Evolutionary conservation across 2,329 filamentous ascomycete species (phyloP), one percentile per base, ranked within the genome.

Genomic region (Cadophora luteo-olivacea): DNA sequence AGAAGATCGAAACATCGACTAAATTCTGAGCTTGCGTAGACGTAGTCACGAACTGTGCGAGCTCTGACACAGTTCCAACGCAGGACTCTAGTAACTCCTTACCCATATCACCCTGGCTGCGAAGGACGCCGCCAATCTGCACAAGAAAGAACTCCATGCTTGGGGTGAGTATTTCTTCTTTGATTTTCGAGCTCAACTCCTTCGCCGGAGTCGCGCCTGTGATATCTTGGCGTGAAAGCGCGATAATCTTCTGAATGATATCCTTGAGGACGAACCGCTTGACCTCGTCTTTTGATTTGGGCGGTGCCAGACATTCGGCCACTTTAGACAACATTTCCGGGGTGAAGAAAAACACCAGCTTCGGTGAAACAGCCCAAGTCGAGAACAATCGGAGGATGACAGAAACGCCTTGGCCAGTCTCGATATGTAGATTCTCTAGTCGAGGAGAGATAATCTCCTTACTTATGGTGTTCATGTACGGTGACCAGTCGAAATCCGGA

Each of bases 381-480:
- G 88, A 89, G 71, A 99, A 89, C 5, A 99, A 83, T 70, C 91
- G 90, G 70, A 97, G 85, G 51, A 94, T 86, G 19, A 91, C 92
- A 2, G 96, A 98, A 8, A 97, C 84, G 16, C 93, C 93, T 77
- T 99, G 94, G 0, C 93, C 92, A 54, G 93, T 97, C 81, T 99
- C 96, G 5, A 87, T 84, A 0, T 94, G 88, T 65, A 99, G 87
- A 67, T 92, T 92, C 2, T 91, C 86, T 22, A 98, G 83, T 72
- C 93, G 87, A 22, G 93, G 93, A 63, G 87, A 88, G 57, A 99
- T 85, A 32, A 97, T 82, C 76, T 97, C 90, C 33, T 86, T 82
- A 64, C 96, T 87, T 63, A 98, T 90, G 0, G 86, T 80, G 9
- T 87, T 84, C 48, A 92, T 86, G 77, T 94, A 97, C 0, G 85